phyloP scores from a whole-genome alignment of 75 land plant genomes.

The Pseudotsuga menziesii region DNA sequence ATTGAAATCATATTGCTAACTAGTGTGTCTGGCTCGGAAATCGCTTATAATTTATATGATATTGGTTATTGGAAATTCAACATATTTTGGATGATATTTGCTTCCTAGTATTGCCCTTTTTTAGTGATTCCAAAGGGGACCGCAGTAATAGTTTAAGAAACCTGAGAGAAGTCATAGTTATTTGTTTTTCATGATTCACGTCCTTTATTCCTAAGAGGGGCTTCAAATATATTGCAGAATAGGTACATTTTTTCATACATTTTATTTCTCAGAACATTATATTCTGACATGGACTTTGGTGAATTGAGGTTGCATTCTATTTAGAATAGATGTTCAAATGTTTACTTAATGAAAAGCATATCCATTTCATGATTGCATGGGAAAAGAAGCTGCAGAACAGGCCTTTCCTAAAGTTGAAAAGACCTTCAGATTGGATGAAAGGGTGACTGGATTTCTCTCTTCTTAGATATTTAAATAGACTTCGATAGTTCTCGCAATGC shows the following conservation, averaged over 20 bases:
- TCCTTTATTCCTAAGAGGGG: neutral
- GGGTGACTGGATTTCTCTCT: neutral
- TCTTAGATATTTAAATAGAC: conserved; percentile 34
- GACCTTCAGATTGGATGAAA: conserved; percentile 5
- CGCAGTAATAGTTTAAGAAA: too few relatives aligned
- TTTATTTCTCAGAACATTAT: too few relatives aligned
- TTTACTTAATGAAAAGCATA: neutral
- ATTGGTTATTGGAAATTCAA: neutral
- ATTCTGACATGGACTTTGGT: neutral
- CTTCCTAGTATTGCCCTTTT: neutral
- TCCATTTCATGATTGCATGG: neutral
- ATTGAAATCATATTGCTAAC: too few relatives aligned
- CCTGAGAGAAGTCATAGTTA: too few relatives aligned
- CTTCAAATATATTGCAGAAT: neutral
- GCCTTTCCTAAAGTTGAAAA: conserved; percentile 1
- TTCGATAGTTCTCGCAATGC: conserved; percentile 47
- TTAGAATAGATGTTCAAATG: neutral
- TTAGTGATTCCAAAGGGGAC: too few relatives aligned
- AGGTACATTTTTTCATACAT: too few relatives aligned
- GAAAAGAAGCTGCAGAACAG: neutral
- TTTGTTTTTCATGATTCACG: neutral
- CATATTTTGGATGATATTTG: neutral
- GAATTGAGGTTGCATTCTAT: neutral
- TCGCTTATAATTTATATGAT: too few relatives aligned
- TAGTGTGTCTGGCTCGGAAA: too few relatives aligned